Percentiles rank a stretch among this genome's conserved stretches.
Conservation (phyloP, 768 basidiomycete species). For the Rickenella mellea region DNA sequence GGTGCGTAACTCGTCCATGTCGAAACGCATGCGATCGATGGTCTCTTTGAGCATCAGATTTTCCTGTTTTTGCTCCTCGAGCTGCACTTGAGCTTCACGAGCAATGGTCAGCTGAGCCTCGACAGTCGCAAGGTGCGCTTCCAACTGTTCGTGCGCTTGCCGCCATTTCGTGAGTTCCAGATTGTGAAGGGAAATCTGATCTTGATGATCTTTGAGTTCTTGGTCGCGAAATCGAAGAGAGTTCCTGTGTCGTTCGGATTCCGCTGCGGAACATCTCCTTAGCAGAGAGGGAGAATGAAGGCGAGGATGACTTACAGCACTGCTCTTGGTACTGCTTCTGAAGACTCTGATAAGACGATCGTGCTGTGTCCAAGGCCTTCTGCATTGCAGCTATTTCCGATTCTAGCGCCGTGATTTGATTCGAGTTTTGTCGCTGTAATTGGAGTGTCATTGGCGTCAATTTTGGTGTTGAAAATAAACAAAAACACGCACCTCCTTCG, state of each 20-base stretch:
- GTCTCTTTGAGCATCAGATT: conserved; percentile 91
- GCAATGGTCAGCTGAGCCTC: conserved; percentile 64
- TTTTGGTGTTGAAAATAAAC: conserved; percentile 4
- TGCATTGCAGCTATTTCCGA: conserved; percentile 70
- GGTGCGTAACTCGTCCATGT: conserved; percentile 84
- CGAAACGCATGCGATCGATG: conserved; percentile 88
- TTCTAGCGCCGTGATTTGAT: conserved; percentile 64
- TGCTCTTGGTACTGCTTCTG: conserved; percentile 89
- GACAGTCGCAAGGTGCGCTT: conserved; percentile 60
- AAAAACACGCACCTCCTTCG: conserved; percentile 59
- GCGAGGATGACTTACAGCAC: conserved; percentile 44
- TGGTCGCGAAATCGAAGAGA: conserved; percentile 69
- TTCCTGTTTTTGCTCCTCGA: conserved; percentile 93
- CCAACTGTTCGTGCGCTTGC: conserved; percentile 61
- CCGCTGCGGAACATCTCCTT: conserved; percentile 29
- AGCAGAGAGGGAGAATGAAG: background rate
- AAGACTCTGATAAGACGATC: conserved; percentile 62
- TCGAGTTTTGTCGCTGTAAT: conserved; percentile 48
- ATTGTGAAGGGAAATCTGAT: conserved; percentile 47
- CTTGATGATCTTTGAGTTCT: conserved; percentile 54
- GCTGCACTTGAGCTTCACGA: conserved; percentile 58
- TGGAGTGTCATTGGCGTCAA: conserved; percentile 12
- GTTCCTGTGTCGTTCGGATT: conserved; percentile 71
- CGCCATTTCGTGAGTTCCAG: conserved; percentile 59
- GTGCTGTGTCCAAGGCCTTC: conserved; percentile 64